Percentiles rank a stretch among this genome's conserved stretches.
phyloP scores from a whole-genome alignment of 805 yeast genomes.

The Lipomyces spencermartinsiae region DNA sequence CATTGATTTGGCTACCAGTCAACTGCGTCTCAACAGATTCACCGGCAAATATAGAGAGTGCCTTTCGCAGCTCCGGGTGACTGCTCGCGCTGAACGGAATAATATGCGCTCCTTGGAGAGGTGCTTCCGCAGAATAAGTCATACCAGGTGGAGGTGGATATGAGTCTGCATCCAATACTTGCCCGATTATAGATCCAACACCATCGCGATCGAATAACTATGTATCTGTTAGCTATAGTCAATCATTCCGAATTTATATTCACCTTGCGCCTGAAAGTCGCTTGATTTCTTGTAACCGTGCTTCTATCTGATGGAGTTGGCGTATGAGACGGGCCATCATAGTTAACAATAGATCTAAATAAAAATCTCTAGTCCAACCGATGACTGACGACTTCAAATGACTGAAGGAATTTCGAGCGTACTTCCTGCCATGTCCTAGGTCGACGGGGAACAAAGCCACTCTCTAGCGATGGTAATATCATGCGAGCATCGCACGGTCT shows the following conservation, averaged over 20 bases:
- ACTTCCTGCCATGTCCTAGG: not conserved
- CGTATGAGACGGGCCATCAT: not conserved
- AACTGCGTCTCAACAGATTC: not conserved
- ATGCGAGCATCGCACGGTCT: too few species aligned
- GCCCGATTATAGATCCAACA: not conserved
- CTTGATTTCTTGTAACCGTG: not conserved
- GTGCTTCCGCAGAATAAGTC: not conserved
- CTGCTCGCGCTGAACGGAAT: not conserved
- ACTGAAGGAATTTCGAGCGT: too few species aligned
- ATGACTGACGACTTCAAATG: not conserved
- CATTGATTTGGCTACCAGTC: not conserved
- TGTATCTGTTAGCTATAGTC: not conserved
- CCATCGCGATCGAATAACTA: constrained; percentile 4
- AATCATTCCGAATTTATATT: not conserved
- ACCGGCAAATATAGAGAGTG: not conserved
- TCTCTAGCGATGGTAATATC: too few species aligned
- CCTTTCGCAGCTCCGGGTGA: not conserved
- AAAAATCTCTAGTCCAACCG: not conserved
- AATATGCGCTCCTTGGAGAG: not conserved
- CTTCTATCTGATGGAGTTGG: not conserved
- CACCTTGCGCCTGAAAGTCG: not conserved
- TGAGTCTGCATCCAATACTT: not conserved
- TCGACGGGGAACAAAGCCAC: not conserved
- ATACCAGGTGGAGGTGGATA: not conserved
- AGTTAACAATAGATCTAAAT: not conserved